These are phyloP conservation scores for Patellifolia procumbens DNA, from an alignment of 179 eudicot species.

Conservation along the genomic window DNA sequence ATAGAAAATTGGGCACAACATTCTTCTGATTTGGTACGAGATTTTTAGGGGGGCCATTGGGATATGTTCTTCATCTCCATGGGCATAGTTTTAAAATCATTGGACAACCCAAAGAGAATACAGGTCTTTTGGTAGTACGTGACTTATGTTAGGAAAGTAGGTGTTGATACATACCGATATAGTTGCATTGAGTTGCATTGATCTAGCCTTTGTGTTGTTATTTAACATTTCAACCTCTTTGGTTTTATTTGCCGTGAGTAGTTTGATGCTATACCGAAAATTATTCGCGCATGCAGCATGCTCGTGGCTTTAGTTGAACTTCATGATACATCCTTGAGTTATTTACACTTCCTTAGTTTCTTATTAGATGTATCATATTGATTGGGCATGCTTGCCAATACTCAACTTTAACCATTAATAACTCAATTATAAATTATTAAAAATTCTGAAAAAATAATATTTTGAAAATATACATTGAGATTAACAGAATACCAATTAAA, in stretches of 20 bases:
- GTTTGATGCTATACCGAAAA: not conserved
- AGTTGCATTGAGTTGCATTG: not conserved
- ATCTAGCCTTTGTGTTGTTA: not conserved
- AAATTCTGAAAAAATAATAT: no score
- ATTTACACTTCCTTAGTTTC: no score
- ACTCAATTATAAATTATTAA: no score
- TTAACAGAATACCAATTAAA: no score
- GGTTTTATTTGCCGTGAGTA: not conserved
- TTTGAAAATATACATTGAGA: no score
- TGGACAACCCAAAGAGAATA: not conserved
- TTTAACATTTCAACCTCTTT: not conserved
- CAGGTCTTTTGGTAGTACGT: not conserved
- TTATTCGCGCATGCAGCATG: not conserved
- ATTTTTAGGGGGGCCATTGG: not conserved
- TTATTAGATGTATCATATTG: no score
- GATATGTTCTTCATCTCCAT: not conserved
- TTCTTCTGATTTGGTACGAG: not conserved
- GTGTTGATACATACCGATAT: not conserved
- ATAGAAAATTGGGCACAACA: not conserved
- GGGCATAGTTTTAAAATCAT: not conserved
- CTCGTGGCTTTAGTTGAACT: not conserved
- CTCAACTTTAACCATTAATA: no score
- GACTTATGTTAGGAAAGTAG: not conserved
- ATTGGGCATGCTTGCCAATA: no score
- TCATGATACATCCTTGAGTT: not conserved